Base-by-base conservation (phyloP, 139 green algal species). In the Nannochloris sp. region DNA sequence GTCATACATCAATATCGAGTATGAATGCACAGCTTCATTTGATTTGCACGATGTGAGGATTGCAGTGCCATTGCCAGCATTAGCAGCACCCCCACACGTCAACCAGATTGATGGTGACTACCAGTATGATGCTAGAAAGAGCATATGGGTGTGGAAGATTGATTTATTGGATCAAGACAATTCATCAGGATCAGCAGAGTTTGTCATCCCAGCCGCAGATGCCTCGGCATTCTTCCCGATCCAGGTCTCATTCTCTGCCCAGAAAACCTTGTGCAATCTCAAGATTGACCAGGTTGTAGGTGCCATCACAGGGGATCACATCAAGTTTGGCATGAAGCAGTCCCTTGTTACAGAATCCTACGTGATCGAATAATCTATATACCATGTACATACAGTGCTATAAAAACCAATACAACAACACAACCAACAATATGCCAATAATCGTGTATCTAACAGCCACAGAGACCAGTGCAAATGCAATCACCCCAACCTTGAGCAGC, bases 1-100 rank as follows among this genome's bases (percentile, higher is more conserved):
- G 67, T 89, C 89, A 25, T 96, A 90, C 63, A 87, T 99, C 48
- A 97, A 95, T 84, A 94, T 99, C 45, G 94, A 99, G 83, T 99
- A 98, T 69, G 93, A 99, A 78, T 78, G 68, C 48, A 79, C 67
- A 0, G 77, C 74, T 6, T 31, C 53, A 4, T 89, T 94, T 49
- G 93, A 98, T 76, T 80, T 98, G 36, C 84, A 94, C 23, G 86
- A 94, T 58, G 87, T 98, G 5, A 50, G 79, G n/a, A 91, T 99
- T 50, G 62, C 77, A 66, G 95, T 99, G 56, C 93, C 93, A 1
- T 25, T 93, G 43, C 87, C 85, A 12, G 50, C 75, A 0, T 29
- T 70, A 26, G 69, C 67, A 10, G 29, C 50, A 23, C 51, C 61
- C 40, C 69, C 67, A 4, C 49, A 61, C 30, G 69, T 84, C 64